Evolutionary conservation across 2,329 filamentous ascomycete species (phyloP).

Genomic region (Fusarium ramigenum): DNA sequence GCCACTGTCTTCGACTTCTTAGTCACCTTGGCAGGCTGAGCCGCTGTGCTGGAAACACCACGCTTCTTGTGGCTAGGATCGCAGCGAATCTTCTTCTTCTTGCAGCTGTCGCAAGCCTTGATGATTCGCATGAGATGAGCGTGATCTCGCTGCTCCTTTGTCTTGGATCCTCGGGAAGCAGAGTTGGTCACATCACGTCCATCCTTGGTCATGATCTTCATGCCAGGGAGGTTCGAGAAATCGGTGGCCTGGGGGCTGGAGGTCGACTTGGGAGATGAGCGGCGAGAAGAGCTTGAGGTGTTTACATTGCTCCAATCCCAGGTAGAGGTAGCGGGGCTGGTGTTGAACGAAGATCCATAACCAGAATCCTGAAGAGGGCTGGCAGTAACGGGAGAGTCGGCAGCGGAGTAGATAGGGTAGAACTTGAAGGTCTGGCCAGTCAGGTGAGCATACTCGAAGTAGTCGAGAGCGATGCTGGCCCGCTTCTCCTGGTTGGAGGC

Average conservation of each 20-base stretch:
- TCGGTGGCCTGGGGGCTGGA: conserved; percentile 51
- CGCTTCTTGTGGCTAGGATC: conserved; percentile 68
- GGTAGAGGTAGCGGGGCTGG: conserved; percentile 60
- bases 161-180: conserved; percentile 70
- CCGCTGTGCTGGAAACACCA: conserved; percentile 44
- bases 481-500: conserved; percentile 67
- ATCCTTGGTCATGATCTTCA: conserved; percentile 73
- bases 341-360: conserved; percentile 58
- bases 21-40: conserved; percentile 49
- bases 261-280: conserved; percentile 41
- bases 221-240: conserved; percentile 66
- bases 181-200: conserved; percentile 71
- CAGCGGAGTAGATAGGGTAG: conserved; percentile 59
- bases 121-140: conserved; percentile 73
- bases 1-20: conserved; percentile 53
- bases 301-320: conserved; percentile 57
- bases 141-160: conserved; percentile 74
- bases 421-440: conserved; percentile 70
- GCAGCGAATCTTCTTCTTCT: conserved; percentile 70
- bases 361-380: conserved; percentile 55
- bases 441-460: conserved; percentile 61
- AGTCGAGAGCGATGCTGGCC: conserved; percentile 66
- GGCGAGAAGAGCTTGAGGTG: conserved; percentile 45
- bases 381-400: conserved; percentile 56
- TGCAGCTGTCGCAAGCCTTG: conserved; percentile 72